These are phyloP conservation scores for Coffea eugenioides DNA, from an alignment of 257 asterid species.

Conservation along the genomic window DNA sequence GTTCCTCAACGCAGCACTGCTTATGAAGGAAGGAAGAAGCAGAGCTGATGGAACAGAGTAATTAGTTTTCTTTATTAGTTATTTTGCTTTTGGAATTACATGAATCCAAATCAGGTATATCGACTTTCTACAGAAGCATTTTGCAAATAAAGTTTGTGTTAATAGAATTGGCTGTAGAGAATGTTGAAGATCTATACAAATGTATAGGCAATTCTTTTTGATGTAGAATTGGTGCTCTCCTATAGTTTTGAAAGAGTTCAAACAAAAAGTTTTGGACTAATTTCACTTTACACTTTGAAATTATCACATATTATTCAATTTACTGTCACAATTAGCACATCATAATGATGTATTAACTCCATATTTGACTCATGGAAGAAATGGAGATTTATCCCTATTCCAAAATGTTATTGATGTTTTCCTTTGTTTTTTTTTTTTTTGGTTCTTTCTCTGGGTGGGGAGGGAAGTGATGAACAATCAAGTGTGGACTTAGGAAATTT, in stretches of 20 bases:
- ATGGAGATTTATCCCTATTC: too few relatives aligned
- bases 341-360: neutral
- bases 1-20: conserved; percentile 35
- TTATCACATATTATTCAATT: neutral
- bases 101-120: neutral
- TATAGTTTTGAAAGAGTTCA: neutral
- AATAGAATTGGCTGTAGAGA: neutral
- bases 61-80: conserved; percentile 1
- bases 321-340: neutral
- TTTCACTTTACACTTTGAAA: neutral
- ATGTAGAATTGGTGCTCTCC: neutral
- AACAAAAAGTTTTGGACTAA: neutral
- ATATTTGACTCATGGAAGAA: neutral
- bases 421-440: too few relatives aligned
- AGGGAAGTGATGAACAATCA: neutral
- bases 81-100: neutral
- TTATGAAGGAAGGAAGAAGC: conserved; percentile 27
- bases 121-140: neutral
- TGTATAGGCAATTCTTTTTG: neutral
- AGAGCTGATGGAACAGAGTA: conserved; percentile 11
- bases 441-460: too few relatives aligned
- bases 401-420: too few relatives aligned
- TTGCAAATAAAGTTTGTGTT: neutral
- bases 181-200: neutral
- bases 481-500: neutral